phyloP scores from a whole-genome alignment of 208 protist species.

The Leishmania braziliensis region DNA sequence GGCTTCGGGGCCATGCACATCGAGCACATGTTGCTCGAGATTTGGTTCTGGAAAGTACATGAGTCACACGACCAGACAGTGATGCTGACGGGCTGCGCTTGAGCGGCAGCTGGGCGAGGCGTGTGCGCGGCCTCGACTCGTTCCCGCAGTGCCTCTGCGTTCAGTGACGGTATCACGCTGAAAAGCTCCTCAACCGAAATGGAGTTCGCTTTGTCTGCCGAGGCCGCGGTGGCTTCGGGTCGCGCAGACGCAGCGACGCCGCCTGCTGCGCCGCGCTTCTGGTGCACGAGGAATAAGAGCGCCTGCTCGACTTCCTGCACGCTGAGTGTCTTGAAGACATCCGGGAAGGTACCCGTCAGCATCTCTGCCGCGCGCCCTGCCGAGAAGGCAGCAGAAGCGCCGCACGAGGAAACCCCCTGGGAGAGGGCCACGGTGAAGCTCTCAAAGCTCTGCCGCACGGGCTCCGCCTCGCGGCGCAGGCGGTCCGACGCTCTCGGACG shows the following conservation, averaged over 20 bases:
- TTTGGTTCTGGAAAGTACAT: conserved; percentile 59
- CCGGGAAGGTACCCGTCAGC: conserved; percentile 34
- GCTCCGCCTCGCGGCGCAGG: conserved; percentile 28
- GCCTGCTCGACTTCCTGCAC: conserved; percentile 38
- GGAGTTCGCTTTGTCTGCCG: not conserved
- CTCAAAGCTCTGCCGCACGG: conserved; percentile 33
- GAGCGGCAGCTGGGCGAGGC: not conserved
- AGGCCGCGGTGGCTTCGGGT: not conserved
- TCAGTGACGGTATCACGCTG: conserved; percentile 21
- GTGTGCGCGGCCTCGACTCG: conserved; percentile 13
- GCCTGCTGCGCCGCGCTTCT: conserved; percentile 1
- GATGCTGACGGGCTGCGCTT: not conserved
- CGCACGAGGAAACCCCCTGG: conserved; percentile 9
- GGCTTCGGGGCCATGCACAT: conserved; percentile 44
- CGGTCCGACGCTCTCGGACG: conserved; percentile 20
- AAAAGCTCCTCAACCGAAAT: conserved; percentile 31
- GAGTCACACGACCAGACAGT: conserved; percentile 44
- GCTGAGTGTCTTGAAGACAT: conserved; percentile 34
- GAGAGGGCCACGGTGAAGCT: conserved; percentile 38
- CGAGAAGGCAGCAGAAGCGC: conserved; percentile 12
- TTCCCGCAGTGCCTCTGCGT: conserved; percentile 24
- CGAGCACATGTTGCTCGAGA: conserved; percentile 26
- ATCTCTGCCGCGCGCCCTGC: conserved; percentile 24
- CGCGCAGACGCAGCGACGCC: not conserved
- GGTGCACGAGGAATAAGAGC: conserved; percentile 29